Percentiles rank a stretch among this genome's conserved stretches.
phyloP scores from a whole-genome alignment of 768 basidiomycete species.

The button mushroom (Agaricus bisporus) region DNA sequence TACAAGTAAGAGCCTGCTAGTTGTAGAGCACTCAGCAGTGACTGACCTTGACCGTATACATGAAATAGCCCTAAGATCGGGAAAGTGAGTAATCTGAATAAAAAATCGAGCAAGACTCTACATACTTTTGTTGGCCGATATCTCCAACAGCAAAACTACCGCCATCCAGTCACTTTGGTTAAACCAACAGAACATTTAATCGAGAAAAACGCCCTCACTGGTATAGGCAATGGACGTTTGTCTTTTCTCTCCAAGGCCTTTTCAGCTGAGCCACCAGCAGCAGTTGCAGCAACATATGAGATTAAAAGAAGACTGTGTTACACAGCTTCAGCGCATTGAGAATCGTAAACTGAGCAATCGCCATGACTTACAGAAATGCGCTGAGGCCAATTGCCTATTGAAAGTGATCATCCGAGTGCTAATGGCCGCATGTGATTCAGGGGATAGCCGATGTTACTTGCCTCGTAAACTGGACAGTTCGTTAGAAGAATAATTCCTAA shows the following conservation, averaged over 20 bases:
- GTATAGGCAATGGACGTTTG: slow-evolving; percentile 65
- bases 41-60: slow-evolving; percentile 77
- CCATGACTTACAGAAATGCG: slow-evolving; percentile 68
- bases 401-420: neutral
- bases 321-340: neutral
- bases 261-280: slow-evolving; percentile 52
- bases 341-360: neutral
- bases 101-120: neutral
- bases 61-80: slow-evolving; percentile 65
- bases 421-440: neutral
- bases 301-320: slow-evolving; percentile 63
- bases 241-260: slow-evolving; percentile 75
- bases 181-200: neutral
- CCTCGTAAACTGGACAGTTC: slow-evolving; percentile 55
- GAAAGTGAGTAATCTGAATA: neutral
- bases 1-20: neutral
- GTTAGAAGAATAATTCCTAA: slow-evolving; percentile 3
- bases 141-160: slow-evolving; percentile 73
- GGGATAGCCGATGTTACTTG: slow-evolving; percentile 21
- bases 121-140: slow-evolving; percentile 74
- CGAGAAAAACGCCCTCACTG: slow-evolving; percentile 23
- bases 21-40: neutral
- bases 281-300: slow-evolving; percentile 76
- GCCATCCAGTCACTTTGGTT: neutral
- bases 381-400: slow-evolving; percentile 70